Conservation (phyloP, 202 grass and related monocot genomes). For the Alloteropsis angusta region DNA sequence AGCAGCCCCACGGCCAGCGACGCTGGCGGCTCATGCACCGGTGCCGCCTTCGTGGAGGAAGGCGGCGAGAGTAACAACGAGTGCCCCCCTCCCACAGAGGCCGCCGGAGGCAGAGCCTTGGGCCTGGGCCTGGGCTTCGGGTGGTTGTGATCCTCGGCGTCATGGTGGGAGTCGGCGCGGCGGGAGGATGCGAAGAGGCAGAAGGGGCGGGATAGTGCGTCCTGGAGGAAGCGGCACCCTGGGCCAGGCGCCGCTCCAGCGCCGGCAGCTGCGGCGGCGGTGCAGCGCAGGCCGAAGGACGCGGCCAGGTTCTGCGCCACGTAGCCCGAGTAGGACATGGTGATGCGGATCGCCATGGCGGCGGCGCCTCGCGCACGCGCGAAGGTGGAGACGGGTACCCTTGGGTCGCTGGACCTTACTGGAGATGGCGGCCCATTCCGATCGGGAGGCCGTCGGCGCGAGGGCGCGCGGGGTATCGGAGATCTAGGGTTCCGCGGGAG, state of each 20-base stretch:
- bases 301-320: slow-evolving; percentile 66
- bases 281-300: slow-evolving; percentile 58
- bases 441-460: background rate
- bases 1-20: slow-evolving; percentile 49
- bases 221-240: slow-evolving; percentile 43
- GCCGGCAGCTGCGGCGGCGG: slow-evolving; percentile 25
- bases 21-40: slow-evolving; percentile 16
- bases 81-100: background rate
- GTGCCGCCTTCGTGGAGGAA: background rate
- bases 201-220: slow-evolving; percentile 51
- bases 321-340: slow-evolving; percentile 77
- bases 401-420: slow-evolving; percentile 18
- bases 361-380: slow-evolving; percentile 10
- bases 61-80: slow-evolving; percentile 17
- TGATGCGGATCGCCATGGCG: slow-evolving; percentile 90
- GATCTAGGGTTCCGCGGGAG: slow-evolving; percentile 29
- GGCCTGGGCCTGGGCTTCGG: slow-evolving; percentile 29
- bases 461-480: slow-evolving; percentile 8
- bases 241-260: slow-evolving; percentile 22
- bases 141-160: slow-evolving; percentile 32
- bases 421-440: background rate
- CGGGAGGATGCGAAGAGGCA: slow-evolving; percentile 45
- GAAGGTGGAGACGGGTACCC: background rate
- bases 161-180: slow-evolving; percentile 27
- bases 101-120: slow-evolving; percentile 13